These are phyloP conservation scores for Chrysophaeum taylorii DNA, from an alignment of 352 stramenopile genomes.

Conservation along the genomic window DNA sequence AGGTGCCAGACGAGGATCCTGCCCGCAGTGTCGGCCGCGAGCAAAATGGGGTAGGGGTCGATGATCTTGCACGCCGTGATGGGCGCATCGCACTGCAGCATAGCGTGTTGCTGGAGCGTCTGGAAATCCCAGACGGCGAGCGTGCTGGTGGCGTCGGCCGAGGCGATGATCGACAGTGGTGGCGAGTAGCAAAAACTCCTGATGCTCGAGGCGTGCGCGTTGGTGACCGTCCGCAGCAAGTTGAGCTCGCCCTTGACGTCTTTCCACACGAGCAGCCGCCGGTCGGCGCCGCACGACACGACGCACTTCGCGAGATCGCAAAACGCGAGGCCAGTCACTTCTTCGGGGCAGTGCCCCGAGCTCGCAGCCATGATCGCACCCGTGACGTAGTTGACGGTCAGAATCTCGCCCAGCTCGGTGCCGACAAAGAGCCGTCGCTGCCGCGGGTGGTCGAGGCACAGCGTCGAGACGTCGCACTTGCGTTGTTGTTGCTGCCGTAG, in stretches of 20 bases:
- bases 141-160: slow-evolving; percentile 35
- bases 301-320: slow-evolving; percentile 25
- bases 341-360: background rate
- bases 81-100: background rate
- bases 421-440: slow-evolving; percentile 30
- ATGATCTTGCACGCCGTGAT: background rate
- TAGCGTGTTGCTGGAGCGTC: slow-evolving; percentile 34
- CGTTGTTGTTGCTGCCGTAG: slow-evolving; percentile 15
- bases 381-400: slow-evolving; percentile 31
- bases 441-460: slow-evolving; percentile 30
- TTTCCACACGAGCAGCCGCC: slow-evolving; percentile 57
- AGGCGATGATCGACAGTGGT: slow-evolving; percentile 55
- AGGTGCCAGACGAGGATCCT: background rate
- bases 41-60: background rate
- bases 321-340: slow-evolving; percentile 11
- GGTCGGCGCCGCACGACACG: slow-evolving; percentile 26
- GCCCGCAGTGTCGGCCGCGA: background rate
- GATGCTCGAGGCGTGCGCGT: slow-evolving; percentile 43
- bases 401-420: slow-evolving; percentile 23
- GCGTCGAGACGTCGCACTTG: slow-evolving; percentile 21
- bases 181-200: slow-evolving; percentile 50
- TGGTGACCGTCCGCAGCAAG: slow-evolving; percentile 49
- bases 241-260: slow-evolving; percentile 43
- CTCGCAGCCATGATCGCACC: slow-evolving; percentile 21
- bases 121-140: slow-evolving; percentile 65